Evolutionary conservation across 768 basidiomycete genomes (phyloP), one percentile per base, ranked within the genome.

Genomic region (Albatrellus ellisii): DNA sequence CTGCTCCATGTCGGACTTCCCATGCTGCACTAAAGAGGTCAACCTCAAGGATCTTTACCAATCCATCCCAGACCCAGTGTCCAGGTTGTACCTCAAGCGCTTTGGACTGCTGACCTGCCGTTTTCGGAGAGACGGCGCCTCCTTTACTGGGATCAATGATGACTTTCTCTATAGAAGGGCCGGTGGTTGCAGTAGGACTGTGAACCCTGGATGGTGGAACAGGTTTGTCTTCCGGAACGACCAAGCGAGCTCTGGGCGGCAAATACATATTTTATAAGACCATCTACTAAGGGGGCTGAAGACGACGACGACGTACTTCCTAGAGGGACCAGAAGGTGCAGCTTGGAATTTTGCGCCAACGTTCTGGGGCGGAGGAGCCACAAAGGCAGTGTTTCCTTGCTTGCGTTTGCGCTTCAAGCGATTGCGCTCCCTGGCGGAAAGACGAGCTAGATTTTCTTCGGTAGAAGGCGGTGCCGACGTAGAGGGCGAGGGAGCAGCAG

Each of bases 391-490:
- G 54, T 82, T 86, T 3, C 88, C 91, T 3, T 72, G 70, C 54
- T 92, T 95, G 43, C 92, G 82, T 57, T 98, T 98, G 22, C 95
- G 73, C 59, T 99, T 99, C 25, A 98, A 65, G 36, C 92, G 75
- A 56, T 95, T 95, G 25, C 85, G 76, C 60, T 98, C 94, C 41
- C 95, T 77, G 9, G 90, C 89, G 25, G 91, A 95, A 34, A 98
- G 64, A 5, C 71, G 72, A 32, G 54, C 63, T 4, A 66, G 46
- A 47, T 79, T 76, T 10, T 62, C 47, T 32, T 77, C 72, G 18
- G 65, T 54, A 9, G 60, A 59, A 3, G 63, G 59, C 4, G 62
- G 58, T 3, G 52, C 40, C 5, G 59, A 54, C 12, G 69, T 63
- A 7, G 74, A 61, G 0, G 78, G 75, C 0, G 77, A 70, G 2